Conservation (phyloP, 2,329 filamentous ascomycete species). For the Fusarium penzigii region DNA sequence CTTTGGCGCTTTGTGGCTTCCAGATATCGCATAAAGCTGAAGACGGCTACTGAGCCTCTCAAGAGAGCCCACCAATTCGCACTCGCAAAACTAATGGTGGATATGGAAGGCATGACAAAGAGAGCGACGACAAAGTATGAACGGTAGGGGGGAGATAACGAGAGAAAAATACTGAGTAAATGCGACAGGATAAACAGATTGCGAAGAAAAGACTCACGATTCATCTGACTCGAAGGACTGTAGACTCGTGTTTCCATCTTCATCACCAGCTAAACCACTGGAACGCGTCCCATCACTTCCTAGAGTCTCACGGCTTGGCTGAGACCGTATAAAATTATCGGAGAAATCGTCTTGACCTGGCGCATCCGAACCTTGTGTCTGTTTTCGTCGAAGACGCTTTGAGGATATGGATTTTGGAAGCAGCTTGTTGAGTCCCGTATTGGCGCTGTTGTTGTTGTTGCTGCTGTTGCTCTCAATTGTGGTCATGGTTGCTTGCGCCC, state of each 20-base stretch:
- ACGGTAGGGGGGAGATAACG: neutral
- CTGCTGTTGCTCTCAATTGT: neutral
- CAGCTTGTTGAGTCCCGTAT: conserved; percentile 50
- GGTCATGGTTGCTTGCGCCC: neutral
- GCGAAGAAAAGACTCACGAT: conserved; percentile 23
- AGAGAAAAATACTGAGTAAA: neutral
- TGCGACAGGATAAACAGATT: neutral
- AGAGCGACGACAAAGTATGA: neutral
- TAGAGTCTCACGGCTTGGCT: conserved; percentile 42
- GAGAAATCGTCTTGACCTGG: conserved; percentile 24
- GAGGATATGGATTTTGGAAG: conserved; percentile 52
- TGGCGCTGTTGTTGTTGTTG: conserved; percentile 18
- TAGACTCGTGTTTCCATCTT: conserved; percentile 35
- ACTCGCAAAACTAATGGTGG: neutral
- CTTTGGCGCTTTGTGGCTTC: neutral
- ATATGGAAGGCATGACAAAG: neutral
- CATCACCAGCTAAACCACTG: conserved; percentile 34
- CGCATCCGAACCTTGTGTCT: conserved; percentile 40
- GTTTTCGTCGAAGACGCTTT: conserved; percentile 51
- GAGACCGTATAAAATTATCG: conserved; percentile 35
- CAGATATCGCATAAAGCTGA: neutral
- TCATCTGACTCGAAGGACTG: conserved; percentile 38
- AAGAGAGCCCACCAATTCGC: neutral
- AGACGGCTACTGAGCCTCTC: neutral
- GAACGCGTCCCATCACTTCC: conserved; percentile 36